Evolutionary conservation across 2,329 filamentous ascomycete species (phyloP).

Genomic region (Triangularia setosa): DNA sequence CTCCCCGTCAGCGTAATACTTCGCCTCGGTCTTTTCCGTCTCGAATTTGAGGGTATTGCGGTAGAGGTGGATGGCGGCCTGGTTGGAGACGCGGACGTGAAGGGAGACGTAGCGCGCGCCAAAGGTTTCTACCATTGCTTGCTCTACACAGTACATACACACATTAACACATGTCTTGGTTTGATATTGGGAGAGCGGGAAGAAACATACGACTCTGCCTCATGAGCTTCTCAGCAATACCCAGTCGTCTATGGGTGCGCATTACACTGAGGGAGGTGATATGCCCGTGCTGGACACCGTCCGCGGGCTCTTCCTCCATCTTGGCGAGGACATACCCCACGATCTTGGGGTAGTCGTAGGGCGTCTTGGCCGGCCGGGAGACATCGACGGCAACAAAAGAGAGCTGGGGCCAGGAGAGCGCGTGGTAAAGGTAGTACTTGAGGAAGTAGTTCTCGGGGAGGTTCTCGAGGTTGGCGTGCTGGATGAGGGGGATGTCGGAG

Average conservation of each 20-base stretch:
- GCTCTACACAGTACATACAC: conserved; percentile 63
- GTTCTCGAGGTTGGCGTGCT: conserved; percentile 98
- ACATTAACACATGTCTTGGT: not conserved
- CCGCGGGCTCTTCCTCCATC: conserved; percentile 96
- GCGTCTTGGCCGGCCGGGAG: conserved; percentile 69
- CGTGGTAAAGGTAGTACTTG: conserved; percentile 99
- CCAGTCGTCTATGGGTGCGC: conserved; percentile 86
- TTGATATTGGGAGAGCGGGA: conserved; percentile 2
- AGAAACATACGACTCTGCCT: conserved; percentile 76
- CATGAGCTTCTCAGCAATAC: conserved; percentile 97
- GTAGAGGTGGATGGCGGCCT: conserved; percentile 87
- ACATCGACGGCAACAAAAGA: conserved; percentile 95
- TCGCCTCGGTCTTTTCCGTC: conserved; percentile 78
- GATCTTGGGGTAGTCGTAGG: conserved; percentile 91
- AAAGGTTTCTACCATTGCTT: conserved; percentile 96
- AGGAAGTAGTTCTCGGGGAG: conserved; percentile 99
- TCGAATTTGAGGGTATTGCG: conserved; percentile 86
- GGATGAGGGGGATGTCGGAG: conserved; percentile 84
- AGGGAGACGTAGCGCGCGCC: conserved; percentile 88
- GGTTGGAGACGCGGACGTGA: conserved; percentile 92
- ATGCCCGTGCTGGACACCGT: conserved; percentile 90
- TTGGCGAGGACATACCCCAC: conserved; percentile 99
- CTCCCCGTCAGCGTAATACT: conserved; percentile 97
- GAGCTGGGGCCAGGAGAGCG: conserved; percentile 94
- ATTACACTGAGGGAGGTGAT: conserved; percentile 95